Evolutionary conservation across 805 yeast genomes (phyloP).

Genomic region (Barnettozyma vustinii): DNA sequence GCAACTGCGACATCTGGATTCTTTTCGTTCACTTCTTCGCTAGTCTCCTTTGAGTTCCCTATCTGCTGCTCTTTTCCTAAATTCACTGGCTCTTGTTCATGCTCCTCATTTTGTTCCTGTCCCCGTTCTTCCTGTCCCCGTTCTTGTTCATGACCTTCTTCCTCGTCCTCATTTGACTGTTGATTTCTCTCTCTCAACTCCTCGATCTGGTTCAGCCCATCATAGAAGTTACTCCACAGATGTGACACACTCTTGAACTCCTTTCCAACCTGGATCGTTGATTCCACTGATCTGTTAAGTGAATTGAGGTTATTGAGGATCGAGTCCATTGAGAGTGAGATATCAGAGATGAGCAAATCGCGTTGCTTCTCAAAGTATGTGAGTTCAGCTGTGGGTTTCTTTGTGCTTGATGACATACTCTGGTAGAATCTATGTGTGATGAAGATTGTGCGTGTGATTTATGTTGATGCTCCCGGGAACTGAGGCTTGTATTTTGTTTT

Average conservation of each 20-base stretch:
- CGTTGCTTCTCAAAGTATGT: conserved; percentile 54
- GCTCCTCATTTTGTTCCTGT: neutral
- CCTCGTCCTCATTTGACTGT: conserved; percentile 3
- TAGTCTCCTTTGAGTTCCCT: neutral
- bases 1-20: neutral
- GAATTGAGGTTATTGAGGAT: conserved; percentile 60
- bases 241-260: conserved; percentile 67
- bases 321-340: conserved; percentile 55
- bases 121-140: neutral
- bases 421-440: neutral
- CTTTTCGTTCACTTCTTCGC: neutral
- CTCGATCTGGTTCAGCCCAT: conserved; percentile 36
- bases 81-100: neutral
- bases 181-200: conserved; percentile 14
- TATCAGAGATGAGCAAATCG: conserved; percentile 52
- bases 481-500: too few species aligned
- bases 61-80: neutral
- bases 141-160: neutral
- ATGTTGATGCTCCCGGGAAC: too few species aligned
- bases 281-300: conserved; percentile 61
- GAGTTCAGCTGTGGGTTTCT: conserved; percentile 9
- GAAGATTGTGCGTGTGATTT: too few species aligned
- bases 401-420: neutral
- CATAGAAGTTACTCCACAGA: conserved; percentile 68
- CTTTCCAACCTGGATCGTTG: conserved; percentile 65